phyloP scores from a whole-genome alignment of 176 grass and related monocot species.

The Carex myosuroides region DNA sequence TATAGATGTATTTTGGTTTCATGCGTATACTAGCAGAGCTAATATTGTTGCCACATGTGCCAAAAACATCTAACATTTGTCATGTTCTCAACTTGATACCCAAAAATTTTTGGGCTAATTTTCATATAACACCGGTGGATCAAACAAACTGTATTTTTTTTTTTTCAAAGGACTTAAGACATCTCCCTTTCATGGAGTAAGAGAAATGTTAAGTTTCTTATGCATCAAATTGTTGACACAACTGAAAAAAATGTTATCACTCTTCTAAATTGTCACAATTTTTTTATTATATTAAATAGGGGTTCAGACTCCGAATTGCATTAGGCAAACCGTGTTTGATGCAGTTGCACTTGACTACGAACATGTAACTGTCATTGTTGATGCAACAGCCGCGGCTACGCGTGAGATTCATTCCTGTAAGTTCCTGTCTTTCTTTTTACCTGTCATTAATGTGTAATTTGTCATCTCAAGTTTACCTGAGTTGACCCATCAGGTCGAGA shows the following conservation, averaged over 20 bases:
- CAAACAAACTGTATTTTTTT: not conserved
- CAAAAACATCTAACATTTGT: not conserved
- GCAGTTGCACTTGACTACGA: constrained; percentile 79
- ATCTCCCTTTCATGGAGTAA: not conserved
- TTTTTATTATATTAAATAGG: constrained; percentile 27
- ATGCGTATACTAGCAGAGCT: not conserved
- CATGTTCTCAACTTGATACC: not conserved
- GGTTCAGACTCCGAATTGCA: constrained; percentile 95
- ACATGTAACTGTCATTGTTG: constrained; percentile 60
- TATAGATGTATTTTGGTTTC: not conserved
- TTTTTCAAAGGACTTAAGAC: not conserved
- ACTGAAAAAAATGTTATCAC: not conserved
- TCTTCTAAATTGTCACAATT: not conserved
- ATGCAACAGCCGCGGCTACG: constrained; percentile 80
- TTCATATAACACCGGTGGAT: not conserved
- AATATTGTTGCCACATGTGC: not conserved
- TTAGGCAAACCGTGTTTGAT: constrained; percentile 87
- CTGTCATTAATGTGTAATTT: not conserved
- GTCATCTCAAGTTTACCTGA: not conserved
- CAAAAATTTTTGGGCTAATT: not conserved
- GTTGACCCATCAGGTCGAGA: not conserved
- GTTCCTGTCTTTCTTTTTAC: constrained; percentile 15
- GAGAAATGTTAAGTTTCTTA: not conserved
- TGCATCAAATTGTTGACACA: not conserved
- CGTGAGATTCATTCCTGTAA: constrained; percentile 84